Evolutionary conservation across 208 protist genomes (phyloP).

Genomic region (Borovskyia barvae): DNA sequence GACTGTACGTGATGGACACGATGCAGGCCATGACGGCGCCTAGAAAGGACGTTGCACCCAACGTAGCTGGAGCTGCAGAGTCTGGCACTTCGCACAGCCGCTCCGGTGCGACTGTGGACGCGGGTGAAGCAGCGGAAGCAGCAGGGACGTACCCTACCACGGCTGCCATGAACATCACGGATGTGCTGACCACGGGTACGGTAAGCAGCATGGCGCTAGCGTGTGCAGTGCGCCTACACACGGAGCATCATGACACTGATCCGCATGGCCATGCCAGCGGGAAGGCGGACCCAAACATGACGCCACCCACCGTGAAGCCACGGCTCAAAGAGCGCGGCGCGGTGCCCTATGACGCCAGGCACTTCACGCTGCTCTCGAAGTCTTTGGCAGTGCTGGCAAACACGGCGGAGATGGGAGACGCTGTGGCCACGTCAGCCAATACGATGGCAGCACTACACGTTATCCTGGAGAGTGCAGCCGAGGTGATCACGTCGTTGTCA

Average conservation of each 20-base stretch:
- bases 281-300: no score
- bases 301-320: no score
- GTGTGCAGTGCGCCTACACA: constrained; percentile 58
- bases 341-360: constrained; percentile 31
- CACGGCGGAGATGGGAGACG: constrained; percentile 44
- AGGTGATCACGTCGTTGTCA: constrained; percentile 30
- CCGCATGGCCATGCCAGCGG: no score
- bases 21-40: constrained; percentile 50
- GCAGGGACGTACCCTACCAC: constrained; percentile 44
- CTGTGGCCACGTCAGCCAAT: constrained; percentile 51
- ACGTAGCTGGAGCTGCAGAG: constrained; percentile 2
- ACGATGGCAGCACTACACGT: constrained; percentile 69
- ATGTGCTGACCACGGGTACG: constrained; percentile 41
- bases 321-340: no score
- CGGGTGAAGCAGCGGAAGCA: neutral
- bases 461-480: constrained; percentile 39
- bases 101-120: neutral
- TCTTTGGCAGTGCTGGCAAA: constrained; percentile 46
- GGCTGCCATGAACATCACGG: constrained; percentile 51
- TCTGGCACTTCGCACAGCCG: no score
- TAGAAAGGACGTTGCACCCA: constrained; percentile 36
- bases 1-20: constrained; percentile 39
- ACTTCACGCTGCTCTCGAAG: constrained; percentile 56
- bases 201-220: constrained; percentile 64
- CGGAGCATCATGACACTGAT: constrained; percentile 25